Percentiles rank a stretch among this genome's conserved stretches.
These are phyloP conservation scores for Barnettozyma pratensis DNA, from an alignment of 805 yeast species.

Conservation along the genomic window DNA sequence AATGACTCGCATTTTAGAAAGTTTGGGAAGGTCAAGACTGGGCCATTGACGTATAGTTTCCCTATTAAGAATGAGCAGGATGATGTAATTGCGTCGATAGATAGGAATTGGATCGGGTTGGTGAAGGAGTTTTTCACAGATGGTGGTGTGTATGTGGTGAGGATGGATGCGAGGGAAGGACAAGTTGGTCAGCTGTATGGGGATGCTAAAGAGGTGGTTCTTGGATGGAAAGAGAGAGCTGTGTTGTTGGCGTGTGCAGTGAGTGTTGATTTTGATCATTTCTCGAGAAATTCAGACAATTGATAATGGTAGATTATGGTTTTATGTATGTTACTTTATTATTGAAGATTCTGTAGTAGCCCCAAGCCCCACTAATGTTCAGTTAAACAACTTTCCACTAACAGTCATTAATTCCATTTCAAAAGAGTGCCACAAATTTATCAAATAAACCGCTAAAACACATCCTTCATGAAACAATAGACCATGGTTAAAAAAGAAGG, in stretches of 20 bases:
- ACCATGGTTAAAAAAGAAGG: no score
- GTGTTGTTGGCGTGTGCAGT: constrained; percentile 3
- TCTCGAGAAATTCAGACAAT: neutral
- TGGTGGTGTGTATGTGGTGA: constrained; percentile 1
- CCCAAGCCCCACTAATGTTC: no score
- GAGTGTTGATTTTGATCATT: constrained; percentile 4
- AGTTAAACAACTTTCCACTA: no score
- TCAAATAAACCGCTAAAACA: no score
- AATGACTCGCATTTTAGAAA: neutral
- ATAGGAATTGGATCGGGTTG: constrained; percentile 1
- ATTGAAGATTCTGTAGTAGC: neutral
- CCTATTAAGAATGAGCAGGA: neutral
- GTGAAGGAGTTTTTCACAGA: neutral
- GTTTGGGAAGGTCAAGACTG: neutral
- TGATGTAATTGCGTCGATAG: neutral
- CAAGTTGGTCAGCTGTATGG: neutral
- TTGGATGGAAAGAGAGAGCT: neutral
- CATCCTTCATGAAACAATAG: no score
- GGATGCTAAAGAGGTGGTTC: neutral
- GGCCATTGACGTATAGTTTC: neutral
- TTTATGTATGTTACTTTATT: neutral
- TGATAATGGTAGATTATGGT: neutral
- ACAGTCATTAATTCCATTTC: no score
- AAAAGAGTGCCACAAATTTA: no score
- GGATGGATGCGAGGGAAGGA: neutral